Evolutionary conservation across 495 filamentous ascomycete genomes (phyloP).

Genomic region (Penicillium alfredii): DNA sequence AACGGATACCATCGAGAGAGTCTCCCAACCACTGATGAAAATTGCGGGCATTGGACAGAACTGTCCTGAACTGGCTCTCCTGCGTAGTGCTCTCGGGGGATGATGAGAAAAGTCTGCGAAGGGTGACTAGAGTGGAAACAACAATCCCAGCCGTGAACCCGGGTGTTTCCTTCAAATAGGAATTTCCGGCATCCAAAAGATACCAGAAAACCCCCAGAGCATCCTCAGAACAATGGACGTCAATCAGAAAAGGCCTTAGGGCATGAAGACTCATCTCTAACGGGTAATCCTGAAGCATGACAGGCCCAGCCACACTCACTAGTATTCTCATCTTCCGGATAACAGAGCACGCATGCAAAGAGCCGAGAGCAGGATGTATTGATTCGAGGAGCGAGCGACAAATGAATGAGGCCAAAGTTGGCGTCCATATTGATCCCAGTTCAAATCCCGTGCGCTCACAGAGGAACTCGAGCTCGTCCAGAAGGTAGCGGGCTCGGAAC

Average conservation of each 20-base stretch:
- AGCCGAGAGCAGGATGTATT: constrained; percentile 81
- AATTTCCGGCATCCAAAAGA: constrained; percentile 61
- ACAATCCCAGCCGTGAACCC: constrained; percentile 74
- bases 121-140: constrained; percentile 65
- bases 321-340: constrained; percentile 81
- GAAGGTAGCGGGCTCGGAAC: constrained; percentile 70
- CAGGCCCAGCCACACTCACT: constrained; percentile 66
- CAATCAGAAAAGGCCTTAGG: constrained; percentile 69
- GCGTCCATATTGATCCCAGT: constrained; percentile 64
- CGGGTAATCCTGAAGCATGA: constrained; percentile 69
- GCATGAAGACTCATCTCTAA: constrained; percentile 88
- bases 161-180: constrained; percentile 57
- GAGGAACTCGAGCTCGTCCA: constrained; percentile 67
- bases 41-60: constrained; percentile 55
- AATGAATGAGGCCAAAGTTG: constrained; percentile 65
- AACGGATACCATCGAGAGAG: constrained; percentile 53
- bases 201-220: constrained; percentile 83
- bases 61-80: constrained; percentile 65
- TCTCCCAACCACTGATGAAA: constrained; percentile 69
- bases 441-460: constrained; percentile 65
- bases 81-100: constrained; percentile 66
- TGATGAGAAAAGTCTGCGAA: constrained; percentile 64
- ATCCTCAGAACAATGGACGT: constrained; percentile 87
- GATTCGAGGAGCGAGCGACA: constrained; percentile 72
- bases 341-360: constrained; percentile 77